These are phyloP conservation scores for Berkeleyomyces basicola DNA, from an alignment of 2,329 filamentous ascomycete genomes.

Conservation along the genomic window DNA sequence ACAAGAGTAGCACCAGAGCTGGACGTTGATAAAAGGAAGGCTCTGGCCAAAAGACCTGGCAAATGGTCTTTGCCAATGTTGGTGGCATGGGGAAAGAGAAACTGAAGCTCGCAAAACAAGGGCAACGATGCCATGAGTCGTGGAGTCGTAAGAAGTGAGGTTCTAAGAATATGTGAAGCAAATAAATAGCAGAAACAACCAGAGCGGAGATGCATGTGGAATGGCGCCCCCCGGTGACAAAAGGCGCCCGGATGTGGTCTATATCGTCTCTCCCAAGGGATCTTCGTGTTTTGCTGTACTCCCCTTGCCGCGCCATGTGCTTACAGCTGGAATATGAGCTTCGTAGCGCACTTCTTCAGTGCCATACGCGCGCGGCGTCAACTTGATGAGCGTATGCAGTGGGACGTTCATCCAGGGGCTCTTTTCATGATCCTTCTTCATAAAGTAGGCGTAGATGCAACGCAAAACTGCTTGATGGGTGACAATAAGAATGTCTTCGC, in stretches of 20 bases:
- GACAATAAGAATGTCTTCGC: conserved; percentile 93
- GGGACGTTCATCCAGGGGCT: conserved; percentile 99
- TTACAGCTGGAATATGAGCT: conserved; percentile 88
- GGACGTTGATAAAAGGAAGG: conserved; percentile 10
- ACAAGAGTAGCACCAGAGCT: conserved; percentile 1
- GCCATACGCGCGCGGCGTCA: conserved; percentile 85
- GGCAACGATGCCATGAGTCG: neutral
- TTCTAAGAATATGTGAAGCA: neutral
- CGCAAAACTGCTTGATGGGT: conserved; percentile 93
- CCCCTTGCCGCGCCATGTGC: conserved; percentile 90
- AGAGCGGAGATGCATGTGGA: neutral
- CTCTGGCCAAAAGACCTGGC: neutral
- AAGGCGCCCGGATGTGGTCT: conserved; percentile 8
- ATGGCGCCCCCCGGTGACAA: neutral
- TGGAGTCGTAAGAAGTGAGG: neutral
- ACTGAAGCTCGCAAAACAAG: neutral
- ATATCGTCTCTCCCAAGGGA: conserved; percentile 24
- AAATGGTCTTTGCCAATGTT: too few species aligned
- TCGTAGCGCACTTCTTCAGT: conserved; percentile 79
- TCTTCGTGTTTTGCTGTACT: conserved; percentile 78
- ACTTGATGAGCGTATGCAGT: conserved; percentile 86
- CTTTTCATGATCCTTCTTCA: conserved; percentile 85
- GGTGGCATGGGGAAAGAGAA: neutral
- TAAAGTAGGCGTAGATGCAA: conserved; percentile 98
- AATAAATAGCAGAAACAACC: neutral